Conservation (phyloP, 495 filamentous ascomycete species). For the Talaromyces stipitatus region DNA sequence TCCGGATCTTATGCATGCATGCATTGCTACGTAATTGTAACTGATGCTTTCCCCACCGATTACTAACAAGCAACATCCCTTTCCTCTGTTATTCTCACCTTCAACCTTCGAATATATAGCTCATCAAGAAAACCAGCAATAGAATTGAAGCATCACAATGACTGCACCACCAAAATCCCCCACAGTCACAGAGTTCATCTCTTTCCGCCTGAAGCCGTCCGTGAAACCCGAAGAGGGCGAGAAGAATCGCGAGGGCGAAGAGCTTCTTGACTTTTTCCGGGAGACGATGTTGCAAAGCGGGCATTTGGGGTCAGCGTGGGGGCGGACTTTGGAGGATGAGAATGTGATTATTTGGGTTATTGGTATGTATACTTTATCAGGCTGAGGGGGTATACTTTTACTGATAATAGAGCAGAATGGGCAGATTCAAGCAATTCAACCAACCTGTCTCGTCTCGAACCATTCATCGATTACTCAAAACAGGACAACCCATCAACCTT, state of each 20-base stretch:
- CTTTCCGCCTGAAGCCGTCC: constrained; percentile 28
- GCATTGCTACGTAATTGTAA: background rate
- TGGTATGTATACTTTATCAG: constrained; percentile 13
- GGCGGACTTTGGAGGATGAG: constrained; percentile 28
- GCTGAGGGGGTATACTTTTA: background rate
- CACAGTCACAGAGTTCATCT: constrained; percentile 30
- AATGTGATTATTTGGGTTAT: constrained; percentile 32
- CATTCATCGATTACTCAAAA: constrained; percentile 15
- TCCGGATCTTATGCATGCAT: no score
- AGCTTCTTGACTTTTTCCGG: constrained; percentile 21
- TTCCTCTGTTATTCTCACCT: background rate
- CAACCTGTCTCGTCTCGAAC: constrained; percentile 11
- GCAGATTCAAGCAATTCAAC: constrained; percentile 23
- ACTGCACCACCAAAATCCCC: background rate
- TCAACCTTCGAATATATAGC: background rate
- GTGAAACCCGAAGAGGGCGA: constrained; percentile 34
- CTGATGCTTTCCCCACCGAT: background rate
- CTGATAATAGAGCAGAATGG: constrained; percentile 29
- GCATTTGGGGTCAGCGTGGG: constrained; percentile 32
- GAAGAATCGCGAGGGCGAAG: constrained; percentile 23
- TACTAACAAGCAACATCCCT: background rate
- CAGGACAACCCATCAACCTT: constrained; percentile 3
- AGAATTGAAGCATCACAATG: background rate
- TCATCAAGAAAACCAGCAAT: background rate
- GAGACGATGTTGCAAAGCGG: constrained; percentile 26